Base-by-base conservation (phyloP, 1,284 basidiomycete species). In the Marasmius fiardii region DNA sequence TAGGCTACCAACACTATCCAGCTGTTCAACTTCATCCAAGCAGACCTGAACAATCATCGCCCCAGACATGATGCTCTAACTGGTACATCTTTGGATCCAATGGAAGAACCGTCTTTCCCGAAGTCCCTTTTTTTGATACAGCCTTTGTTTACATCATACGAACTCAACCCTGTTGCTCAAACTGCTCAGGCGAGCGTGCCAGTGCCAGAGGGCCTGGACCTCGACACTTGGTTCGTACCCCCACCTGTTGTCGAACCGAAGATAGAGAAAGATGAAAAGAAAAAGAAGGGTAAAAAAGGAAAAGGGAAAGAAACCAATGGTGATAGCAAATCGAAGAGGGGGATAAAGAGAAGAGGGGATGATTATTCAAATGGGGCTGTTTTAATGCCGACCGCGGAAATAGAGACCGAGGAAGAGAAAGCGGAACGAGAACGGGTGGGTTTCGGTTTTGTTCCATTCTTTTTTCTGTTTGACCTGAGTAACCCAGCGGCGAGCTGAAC, bases 91-190 rank as follows among this genome's bases (percentile, higher is more conserved):
- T 74, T 77, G 20, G 76, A 78, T 33, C 66, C 70, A 16, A 54
- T 67, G 3, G 53, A 63, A 4, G 81, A 83, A 34, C 85, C 80
- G 0, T 69, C 70, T 48, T 92, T 87, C 64, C 96, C 96, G 0
- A 94, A 95, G 71, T 95, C 92, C 60, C 74, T 98, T 21, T 91
- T 87, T 68, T 83, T 99, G 53, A 86, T 99, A 50, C 78, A 83
- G 44, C 93, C 94, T 0, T 75, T 99, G 3, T 93, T 92, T 65
- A 81, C 81, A 23, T 69, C 81, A 4, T 89, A 96, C 66, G 88
- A 94, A 58, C 83, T 99, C 26, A 94, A 93, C 60, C 89, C 93
- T 0, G 89, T 98, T 16, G 94, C 90, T 1, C 68, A 76, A 4
- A 76, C 79, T 53, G 95, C 95, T 3, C 95, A 98, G 71, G 81